Base-by-base conservation (phyloP, 108 stramenopile genomes). In the Thalassiosira profunda region DNA sequence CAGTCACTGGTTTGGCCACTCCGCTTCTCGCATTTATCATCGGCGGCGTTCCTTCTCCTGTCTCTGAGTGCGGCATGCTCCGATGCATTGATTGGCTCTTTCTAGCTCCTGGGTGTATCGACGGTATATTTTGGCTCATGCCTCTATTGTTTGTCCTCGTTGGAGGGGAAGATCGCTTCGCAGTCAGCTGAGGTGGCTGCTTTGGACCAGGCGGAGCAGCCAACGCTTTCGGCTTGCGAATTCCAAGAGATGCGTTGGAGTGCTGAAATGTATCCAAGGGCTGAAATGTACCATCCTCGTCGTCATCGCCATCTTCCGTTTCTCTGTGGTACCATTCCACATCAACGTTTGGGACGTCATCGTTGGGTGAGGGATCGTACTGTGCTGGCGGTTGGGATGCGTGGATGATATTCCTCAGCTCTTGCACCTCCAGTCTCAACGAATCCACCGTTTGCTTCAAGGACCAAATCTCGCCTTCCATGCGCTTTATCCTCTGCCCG, bases 291-390 rank as follows among this genome's bases (percentile, higher is more conserved):
- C 37, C 51, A 28, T 30, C 5, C 8, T 35, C 3, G 33, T 1
- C 28, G 28, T 30, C 26, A 48, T 41, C 12, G 21, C 40, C 11
- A 3, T 12, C 42, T 45, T 47, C 48, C 29, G 33, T 57, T 33
- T 68, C 55, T 20, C 17, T 47, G 64, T 61, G 67, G 33, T 57
- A 74, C 18, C 57, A 20, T 66, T 74, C 73, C 8, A 74, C 63
- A 41, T 37, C 73, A 5, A 51, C 40, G 17, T 48, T 65, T 49
- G 73, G 73, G 5, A n/a, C 55, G 14, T 68, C 67, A 14, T 45
- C 43, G 24, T 4, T 45, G 42, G 3, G n/a, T 51, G 21, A 3
- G n/a, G 15, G 8, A 51, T 21, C n/a, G 17, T 28, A n/a, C n/a
- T n/a, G 20, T 28, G 28, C 44, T 12, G 18, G 29, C 21, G 11